These are phyloP conservation scores for Solanum dulcamara DNA, from an alignment of 257 asterid genomes.

Conservation along the genomic window DNA sequence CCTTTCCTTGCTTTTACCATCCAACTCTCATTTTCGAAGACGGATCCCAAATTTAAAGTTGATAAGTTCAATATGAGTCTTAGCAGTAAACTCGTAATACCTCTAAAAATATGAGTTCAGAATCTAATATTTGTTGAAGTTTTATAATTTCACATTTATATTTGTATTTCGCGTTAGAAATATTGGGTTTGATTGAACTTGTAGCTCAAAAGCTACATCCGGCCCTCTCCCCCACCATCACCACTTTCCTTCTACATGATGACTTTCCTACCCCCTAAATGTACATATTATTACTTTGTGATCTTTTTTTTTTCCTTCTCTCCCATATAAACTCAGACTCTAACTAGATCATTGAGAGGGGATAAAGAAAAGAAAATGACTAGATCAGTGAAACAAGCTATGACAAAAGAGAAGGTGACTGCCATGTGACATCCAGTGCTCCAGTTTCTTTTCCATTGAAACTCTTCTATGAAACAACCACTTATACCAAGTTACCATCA, in stretches of 20 bases:
- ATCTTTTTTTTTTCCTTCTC: background rate
- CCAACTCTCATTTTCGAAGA: too few species aligned
- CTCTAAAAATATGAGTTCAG: background rate
- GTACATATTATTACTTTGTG: background rate
- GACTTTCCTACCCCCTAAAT: background rate
- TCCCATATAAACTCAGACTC: background rate
- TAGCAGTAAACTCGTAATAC: background rate
- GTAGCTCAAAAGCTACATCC: background rate
- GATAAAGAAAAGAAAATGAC: background rate
- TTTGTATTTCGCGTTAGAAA: background rate
- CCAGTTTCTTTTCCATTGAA: slow-evolving; percentile 4
- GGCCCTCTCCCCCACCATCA: background rate
- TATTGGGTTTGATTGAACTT: background rate
- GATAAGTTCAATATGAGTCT: background rate
- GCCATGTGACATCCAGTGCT: slow-evolving; percentile 22
- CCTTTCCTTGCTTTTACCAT: background rate
- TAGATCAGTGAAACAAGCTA: background rate
- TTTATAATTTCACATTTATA: background rate
- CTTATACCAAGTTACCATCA: slow-evolving; percentile 2
- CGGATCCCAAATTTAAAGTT: background rate
- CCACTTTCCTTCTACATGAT: background rate
- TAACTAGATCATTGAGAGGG: background rate
- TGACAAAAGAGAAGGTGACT: slow-evolving; percentile 18
- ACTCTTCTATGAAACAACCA: slow-evolving; percentile 2
- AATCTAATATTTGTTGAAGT: background rate